These are phyloP conservation scores for Baorangia bicolor DNA, from an alignment of 768 basidiomycete genomes.

Conservation along the genomic window DNA sequence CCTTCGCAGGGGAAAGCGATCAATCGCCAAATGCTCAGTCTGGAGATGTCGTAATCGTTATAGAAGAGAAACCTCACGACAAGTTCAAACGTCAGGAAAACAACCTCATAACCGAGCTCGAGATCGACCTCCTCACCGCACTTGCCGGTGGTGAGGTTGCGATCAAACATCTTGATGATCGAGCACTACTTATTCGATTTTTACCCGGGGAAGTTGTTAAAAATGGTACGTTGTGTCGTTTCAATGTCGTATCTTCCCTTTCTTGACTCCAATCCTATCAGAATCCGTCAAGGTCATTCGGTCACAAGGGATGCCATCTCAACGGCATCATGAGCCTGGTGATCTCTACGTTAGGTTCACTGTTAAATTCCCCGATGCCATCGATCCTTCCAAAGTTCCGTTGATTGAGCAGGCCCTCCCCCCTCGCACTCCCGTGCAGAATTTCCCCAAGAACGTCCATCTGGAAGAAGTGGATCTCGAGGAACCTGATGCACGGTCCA, in stretches of 20 bases:
- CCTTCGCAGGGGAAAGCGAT: slow-evolving; percentile 88
- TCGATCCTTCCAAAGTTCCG: slow-evolving; percentile 65
- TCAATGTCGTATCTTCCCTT: background rate
- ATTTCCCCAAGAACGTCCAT: slow-evolving; percentile 61
- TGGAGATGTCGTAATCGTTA: slow-evolving; percentile 92
- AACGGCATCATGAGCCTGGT: slow-evolving; percentile 94
- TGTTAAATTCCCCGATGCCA: slow-evolving; percentile 85
- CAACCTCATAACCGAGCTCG: slow-evolving; percentile 82
- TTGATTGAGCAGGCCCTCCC: slow-evolving; percentile 86
- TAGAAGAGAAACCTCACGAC: slow-evolving; percentile 91
- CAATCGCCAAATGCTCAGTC: slow-evolving; percentile 86
- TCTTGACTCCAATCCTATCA: slow-evolving; percentile 29
- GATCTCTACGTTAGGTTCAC: slow-evolving; percentile 86
- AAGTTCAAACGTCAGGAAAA: slow-evolving; percentile 86
- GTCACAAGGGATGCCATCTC: slow-evolving; percentile 98
- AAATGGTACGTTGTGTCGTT: slow-evolving; percentile 63
- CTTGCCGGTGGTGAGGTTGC: slow-evolving; percentile 88
- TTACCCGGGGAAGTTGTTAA: slow-evolving; percentile 90
- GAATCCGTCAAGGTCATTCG: slow-evolving; percentile 88
- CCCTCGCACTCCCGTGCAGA: slow-evolving; percentile 64
- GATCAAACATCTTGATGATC: slow-evolving; percentile 93
- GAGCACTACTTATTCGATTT: slow-evolving; percentile 79
- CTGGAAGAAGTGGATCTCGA: slow-evolving; percentile 85
- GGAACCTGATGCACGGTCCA: slow-evolving; percentile 64
- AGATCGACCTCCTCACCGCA: slow-evolving; percentile 91